A percentile compares a stretch with the other conserved stretches of the same genome.
These are phyloP conservation scores for Fraxinus paxiana DNA, from an alignment of 305 asterid genomes.

Conservation along the genomic window DNA sequence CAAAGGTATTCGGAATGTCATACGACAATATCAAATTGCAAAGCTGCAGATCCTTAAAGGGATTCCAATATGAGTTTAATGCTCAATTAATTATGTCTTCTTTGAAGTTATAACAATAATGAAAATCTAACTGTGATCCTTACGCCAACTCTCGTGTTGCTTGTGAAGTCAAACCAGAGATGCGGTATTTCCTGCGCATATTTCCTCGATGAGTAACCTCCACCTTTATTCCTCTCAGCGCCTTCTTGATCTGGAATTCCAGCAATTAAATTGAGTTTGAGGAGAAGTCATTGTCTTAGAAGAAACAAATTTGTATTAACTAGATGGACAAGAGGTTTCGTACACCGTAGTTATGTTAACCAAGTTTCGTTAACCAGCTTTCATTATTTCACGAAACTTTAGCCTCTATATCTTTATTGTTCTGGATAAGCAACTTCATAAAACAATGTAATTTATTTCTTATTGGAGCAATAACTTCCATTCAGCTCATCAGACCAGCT, in stretches of 20 bases:
- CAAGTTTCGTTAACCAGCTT: background rate
- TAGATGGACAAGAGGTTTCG: background rate
- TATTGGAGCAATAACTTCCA: background rate
- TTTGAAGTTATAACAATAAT: background rate
- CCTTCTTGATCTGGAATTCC: slow-evolving; percentile 60
- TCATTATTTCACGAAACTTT: background rate
- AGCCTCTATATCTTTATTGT: background rate
- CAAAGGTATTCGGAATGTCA: background rate
- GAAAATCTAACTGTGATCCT: slow-evolving; percentile 14
- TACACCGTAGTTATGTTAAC: background rate
- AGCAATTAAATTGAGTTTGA: background rate
- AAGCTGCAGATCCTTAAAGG: background rate
- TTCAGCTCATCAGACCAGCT: background rate
- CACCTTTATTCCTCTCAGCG: slow-evolving; percentile 71
- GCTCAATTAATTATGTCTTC: background rate
- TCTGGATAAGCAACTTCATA: background rate
- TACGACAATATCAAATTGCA: background rate
- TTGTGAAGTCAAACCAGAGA: slow-evolving; percentile 65
- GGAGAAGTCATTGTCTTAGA: background rate
- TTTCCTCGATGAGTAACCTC: slow-evolving; percentile 81
- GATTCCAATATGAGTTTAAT: background rate
- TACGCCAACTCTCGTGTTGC: slow-evolving; percentile 67
- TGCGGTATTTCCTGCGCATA: slow-evolving; percentile 69
- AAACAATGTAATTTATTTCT: background rate
- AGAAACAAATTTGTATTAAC: background rate